Conservation (phyloP, 345 rosid species). For the Punica granatum region DNA sequence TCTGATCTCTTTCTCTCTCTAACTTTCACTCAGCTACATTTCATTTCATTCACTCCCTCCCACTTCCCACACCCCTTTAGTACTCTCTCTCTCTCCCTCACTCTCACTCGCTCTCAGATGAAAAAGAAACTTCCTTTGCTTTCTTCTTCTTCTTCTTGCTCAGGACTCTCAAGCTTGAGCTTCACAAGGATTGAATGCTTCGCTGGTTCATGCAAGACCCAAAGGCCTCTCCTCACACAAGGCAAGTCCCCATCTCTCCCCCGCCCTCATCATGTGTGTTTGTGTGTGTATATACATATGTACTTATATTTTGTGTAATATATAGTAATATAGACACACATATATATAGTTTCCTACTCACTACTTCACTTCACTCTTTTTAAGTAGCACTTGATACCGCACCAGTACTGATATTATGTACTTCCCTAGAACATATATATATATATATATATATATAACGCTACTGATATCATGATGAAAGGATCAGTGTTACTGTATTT, state of each 20-base stretch:
- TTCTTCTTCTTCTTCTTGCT: conserved; percentile 5
- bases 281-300: not conserved
- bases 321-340: too few species aligned
- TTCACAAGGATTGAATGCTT: conserved; percentile 15
- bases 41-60: not conserved
- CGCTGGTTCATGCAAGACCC: conserved; percentile 77
- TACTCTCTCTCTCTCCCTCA: too few species aligned
- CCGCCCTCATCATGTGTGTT: not conserved
- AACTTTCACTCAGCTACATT: not conserved
- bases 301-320: not conserved
- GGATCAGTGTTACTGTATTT: too few species aligned
- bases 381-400: too few species aligned
- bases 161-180: too few species aligned
- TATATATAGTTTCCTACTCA: too few species aligned
- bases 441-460: too few species aligned
- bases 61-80: too few species aligned
- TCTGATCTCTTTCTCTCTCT: conserved; percentile 7
- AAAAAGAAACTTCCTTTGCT: not conserved
- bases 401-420: too few species aligned
- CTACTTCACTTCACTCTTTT: too few species aligned
- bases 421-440: too few species aligned
- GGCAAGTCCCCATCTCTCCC: conserved; percentile 31
- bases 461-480: too few species aligned
- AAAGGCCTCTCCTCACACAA: conserved; percentile 53
- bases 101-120: conserved; percentile 9